Base-by-base conservation (phyloP, 106 monocot species). In the Dendrobium nobile region DNA sequence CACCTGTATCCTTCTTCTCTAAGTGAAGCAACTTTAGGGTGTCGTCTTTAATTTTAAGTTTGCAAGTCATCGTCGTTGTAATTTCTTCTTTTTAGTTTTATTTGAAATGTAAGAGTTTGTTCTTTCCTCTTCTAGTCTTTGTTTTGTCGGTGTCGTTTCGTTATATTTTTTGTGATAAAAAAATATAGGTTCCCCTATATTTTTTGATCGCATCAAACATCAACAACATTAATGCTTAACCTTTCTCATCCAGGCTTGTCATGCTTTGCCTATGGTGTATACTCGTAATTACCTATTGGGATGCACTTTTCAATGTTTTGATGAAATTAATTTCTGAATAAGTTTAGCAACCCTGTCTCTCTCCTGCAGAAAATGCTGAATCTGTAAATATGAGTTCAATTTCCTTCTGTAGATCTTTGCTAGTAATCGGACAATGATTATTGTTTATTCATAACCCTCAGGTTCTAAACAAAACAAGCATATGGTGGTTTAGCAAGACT, bases 381-480 rank as follows among this genome's bases (percentile, higher is more conserved):
- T 74, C 28, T 17, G 70, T 70, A 28, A 13, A 11, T 37, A 40
- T 3, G 33, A 73, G 33, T 19, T 73, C 18, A 41, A 13, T 19
- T 73, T 73, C 31, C 31, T 73, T 73, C 2, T 2, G 28, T 73
- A 42, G 41, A 41, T 73, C 41, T 13, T 20, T 41, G 5, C 41
- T 0, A 41, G 73, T 56, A 41, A 41, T 3, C 33, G 5, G 15
- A 18, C 16, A 17, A 40, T 73, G 18, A 40, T 54, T 33, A 40
- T 72, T 74, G 44, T 74, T 74, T 74, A 10, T 70, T 31, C 19
- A 72, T 78, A 51, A 41, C 26, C 79, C 85, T 82, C 84, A 98
- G 97, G 91, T 98, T 78, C 87, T 98, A n/a, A 98, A 98, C 82
- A 92, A 98, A 85, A 94, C 92, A 59, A 98, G 97, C 87, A 70